Conservation (phyloP, 2,329 filamentous ascomycete species). For the Aureobasidium sp. region DNA sequence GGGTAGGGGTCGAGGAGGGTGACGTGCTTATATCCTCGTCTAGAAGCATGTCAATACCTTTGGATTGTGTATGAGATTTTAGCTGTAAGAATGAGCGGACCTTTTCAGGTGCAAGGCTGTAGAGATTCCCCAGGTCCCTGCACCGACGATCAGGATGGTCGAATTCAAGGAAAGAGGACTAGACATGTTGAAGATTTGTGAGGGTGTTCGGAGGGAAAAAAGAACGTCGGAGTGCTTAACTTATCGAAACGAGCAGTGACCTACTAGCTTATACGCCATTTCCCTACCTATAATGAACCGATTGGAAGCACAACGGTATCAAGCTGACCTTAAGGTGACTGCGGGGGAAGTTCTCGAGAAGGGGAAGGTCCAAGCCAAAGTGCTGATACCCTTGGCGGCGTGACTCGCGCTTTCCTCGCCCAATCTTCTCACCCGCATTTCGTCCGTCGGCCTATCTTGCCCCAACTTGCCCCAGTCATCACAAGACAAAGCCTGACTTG, state of each 20-base stretch:
- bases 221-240: no score
- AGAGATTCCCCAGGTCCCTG: conserved; percentile 38
- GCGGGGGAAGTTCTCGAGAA: neutral
- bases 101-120: neutral
- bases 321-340: neutral
- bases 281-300: neutral
- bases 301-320: neutral
- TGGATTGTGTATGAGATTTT: conserved; percentile 28
- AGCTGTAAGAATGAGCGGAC: neutral
- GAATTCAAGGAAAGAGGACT: neutral
- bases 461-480: neutral
- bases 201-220: neutral
- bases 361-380: conserved; percentile 2
- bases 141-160: conserved; percentile 39
- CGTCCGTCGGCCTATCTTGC: neutral
- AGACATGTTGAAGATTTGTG: neutral
- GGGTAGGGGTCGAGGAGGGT: conserved; percentile 43
- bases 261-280: neutral
- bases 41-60: conserved; percentile 40
- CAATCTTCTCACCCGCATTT: neutral
- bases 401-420: neutral
- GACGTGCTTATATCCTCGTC: conserved; percentile 43
- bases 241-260: neutral
- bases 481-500: conserved; percentile 6
- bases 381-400: neutral